Evolutionary conservation across 352 stramenopile genomes (phyloP), one percentile per base, ranked within the genome.

Genomic region (Globisporangium spinosum): DNA sequence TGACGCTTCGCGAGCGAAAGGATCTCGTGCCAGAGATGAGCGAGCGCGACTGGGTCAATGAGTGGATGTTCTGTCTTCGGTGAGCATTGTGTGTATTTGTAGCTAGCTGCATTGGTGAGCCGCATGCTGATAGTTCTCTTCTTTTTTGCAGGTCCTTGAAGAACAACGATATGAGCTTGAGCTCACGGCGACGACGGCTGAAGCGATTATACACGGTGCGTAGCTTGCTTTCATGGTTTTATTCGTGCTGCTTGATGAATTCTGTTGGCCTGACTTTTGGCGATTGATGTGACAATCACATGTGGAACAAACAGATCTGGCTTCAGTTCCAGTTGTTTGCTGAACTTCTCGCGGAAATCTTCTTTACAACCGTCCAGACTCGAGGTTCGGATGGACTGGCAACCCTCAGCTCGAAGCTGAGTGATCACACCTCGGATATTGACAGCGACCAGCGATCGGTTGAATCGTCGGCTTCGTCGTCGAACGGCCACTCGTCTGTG

Each of bases 41-140:
- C 13, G 74, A 90, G 12, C 74, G 87, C 17, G 87, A 95, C 67
- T 95, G 87, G 87, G 78, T 88, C 57, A 89, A 75, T 27, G 87
- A 95, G 67, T 95, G 87, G 87, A 82, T 83, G 25, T 91, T 89
- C 47, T 94, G 85, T 67, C 62, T 90, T 17, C 76, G 77, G 79
- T 87, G 62, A 61, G 75, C 8, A 64, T 58, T 25, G 49, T 23
- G 8, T 27, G 27, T 23, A 8, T 25, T 7, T 29, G 10, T 62
- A 27, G 27, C 71, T 63, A 27, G 27, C 71, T 63, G 61, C 54
- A 43, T 27, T 43, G 47, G 7, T 27, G 54, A 20, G 34, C 0
- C 12, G 20, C 9, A 15, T 27, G 56, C 32, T 62, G 32, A 62
- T 20, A 43, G 17, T 25, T 40, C 9, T 23, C 43, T 49, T 2